These are phyloP conservation scores for Ceratobasidium papillatum DNA, from an alignment of 1,284 basidiomycete species.

Conservation along the genomic window DNA sequence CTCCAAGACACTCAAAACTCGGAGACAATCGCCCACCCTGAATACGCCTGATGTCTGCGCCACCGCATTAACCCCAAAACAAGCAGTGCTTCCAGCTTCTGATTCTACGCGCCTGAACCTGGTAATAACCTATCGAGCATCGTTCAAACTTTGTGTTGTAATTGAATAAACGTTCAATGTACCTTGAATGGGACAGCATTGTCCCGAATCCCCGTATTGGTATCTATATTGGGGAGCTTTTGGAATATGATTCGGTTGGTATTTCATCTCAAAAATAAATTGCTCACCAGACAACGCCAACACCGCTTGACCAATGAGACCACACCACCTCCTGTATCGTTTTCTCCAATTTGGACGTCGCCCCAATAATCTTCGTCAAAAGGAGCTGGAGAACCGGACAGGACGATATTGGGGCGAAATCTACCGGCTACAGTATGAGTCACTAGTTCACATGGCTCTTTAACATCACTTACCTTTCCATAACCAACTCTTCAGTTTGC, in stretches of 20 bases:
- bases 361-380: conserved; percentile 66
- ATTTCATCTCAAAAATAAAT: conserved; percentile 14
- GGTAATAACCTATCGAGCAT: background rate
- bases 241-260: background rate
- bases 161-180: background rate
- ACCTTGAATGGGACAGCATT: conserved; percentile 68
- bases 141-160: background rate
- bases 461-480: conserved; percentile 63
- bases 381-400: conserved; percentile 62
- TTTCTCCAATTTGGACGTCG: conserved; percentile 60
- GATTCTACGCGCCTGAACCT: conserved; percentile 24
- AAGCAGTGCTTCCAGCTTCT: conserved; percentile 36
- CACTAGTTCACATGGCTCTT: background rate
- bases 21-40: conserved; percentile 40
- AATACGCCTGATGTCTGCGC: conserved; percentile 38
- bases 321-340: conserved; percentile 24
- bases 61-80: conserved; percentile 45
- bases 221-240: conserved; percentile 76
- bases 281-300: conserved; percentile 71
- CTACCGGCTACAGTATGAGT: conserved; percentile 51
- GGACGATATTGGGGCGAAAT: conserved; percentile 76
- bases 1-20: conserved; percentile 29
- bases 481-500: conserved; percentile 56
- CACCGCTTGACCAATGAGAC: conserved; percentile 73
- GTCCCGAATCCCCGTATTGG: conserved; percentile 69